phyloP scores from a whole-genome alignment of 2,329 filamentous ascomycete genomes.

The Cordyceps militaris region DNA sequence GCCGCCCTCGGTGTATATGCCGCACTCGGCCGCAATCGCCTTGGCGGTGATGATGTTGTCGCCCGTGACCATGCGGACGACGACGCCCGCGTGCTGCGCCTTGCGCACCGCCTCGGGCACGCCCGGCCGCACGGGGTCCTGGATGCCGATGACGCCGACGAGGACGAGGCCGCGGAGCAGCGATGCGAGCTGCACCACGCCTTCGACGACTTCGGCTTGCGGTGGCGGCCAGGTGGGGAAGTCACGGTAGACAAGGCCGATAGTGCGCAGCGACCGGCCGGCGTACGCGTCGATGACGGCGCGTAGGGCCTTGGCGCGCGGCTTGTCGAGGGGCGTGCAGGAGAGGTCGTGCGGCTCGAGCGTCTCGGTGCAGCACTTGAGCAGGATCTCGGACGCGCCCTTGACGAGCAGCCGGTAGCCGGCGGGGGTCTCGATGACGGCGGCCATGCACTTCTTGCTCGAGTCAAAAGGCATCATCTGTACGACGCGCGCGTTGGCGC shows the following conservation, averaged over 20 bases:
- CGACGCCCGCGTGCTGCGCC: slow-evolving; percentile 58
- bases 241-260: slow-evolving; percentile 67
- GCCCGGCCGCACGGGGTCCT: slow-evolving; percentile 60
- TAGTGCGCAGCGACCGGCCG: slow-evolving; percentile 63
- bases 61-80: slow-evolving; percentile 66
- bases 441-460: slow-evolving; percentile 49
- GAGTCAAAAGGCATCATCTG: slow-evolving; percentile 51
- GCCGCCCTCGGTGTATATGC: slow-evolving; percentile 52
- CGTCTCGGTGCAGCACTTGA: slow-evolving; percentile 35
- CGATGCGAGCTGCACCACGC: slow-evolving; percentile 52
- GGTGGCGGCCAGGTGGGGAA: slow-evolving; percentile 64
- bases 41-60: slow-evolving; percentile 62
- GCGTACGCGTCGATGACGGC: slow-evolving; percentile 53
- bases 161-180: slow-evolving; percentile 60
- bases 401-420: slow-evolving; percentile 46
- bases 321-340: slow-evolving; percentile 42
- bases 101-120: slow-evolving; percentile 57
- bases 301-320: slow-evolving; percentile 47
- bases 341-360: slow-evolving; percentile 41
- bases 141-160: slow-evolving; percentile 63
- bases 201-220: slow-evolving; percentile 52
- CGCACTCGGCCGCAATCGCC: slow-evolving; percentile 67
- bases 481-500: slow-evolving; percentile 38
- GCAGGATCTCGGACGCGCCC: slow-evolving; percentile 50
- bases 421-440: slow-evolving; percentile 39